Evolutionary conservation across 2,329 filamentous ascomycete genomes (phyloP).

Genomic region (Plectosphaerella plurivora): DNA sequence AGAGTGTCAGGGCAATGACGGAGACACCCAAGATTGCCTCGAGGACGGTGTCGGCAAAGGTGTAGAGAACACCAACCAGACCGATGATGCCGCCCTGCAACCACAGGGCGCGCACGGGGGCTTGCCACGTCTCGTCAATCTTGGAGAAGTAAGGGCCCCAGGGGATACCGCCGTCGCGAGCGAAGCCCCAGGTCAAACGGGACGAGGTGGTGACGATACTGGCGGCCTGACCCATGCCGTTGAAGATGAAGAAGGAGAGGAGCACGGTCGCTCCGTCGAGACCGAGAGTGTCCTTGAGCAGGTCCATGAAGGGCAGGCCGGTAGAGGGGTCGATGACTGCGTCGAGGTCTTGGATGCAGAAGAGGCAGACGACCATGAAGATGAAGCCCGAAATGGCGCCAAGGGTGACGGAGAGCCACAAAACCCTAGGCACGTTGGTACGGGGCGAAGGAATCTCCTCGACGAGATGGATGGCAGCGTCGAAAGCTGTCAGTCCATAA

Average conservation of each 20-base stretch:
- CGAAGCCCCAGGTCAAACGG: constrained; percentile 49
- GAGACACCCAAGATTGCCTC: constrained; percentile 50
- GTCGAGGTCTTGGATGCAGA: constrained; percentile 43
- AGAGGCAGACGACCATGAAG: constrained; percentile 48
- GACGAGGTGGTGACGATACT: constrained; percentile 47
- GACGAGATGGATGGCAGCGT: constrained; percentile 54
- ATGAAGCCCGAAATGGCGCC: constrained; percentile 43
- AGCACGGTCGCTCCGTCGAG: constrained; percentile 37
- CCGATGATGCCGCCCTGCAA: constrained; percentile 38
- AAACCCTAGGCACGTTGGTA: constrained; percentile 44
- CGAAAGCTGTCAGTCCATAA: constrained; percentile 53
- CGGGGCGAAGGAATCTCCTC: constrained; percentile 51
- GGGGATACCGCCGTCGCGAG: constrained; percentile 43
- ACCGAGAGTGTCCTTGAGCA: constrained; percentile 33
- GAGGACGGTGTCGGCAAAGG: constrained; percentile 48
- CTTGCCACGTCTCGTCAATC: constrained; percentile 44
- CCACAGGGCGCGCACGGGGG: constrained; percentile 47
- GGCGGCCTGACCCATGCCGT: constrained; percentile 48
- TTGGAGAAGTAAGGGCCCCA: constrained; percentile 39
- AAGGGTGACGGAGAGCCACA: constrained; percentile 46
- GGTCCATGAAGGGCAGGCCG: constrained; percentile 44
- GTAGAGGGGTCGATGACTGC: constrained; percentile 31
- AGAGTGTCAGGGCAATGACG: constrained; percentile 52
- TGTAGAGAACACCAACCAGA: constrained; percentile 49
- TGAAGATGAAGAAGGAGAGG: constrained; percentile 49